Percentiles rank a stretch among this genome's conserved stretches.
phyloP scores from a whole-genome alignment of 2,329 filamentous ascomycete genomes.

The Penicillium sp. region DNA sequence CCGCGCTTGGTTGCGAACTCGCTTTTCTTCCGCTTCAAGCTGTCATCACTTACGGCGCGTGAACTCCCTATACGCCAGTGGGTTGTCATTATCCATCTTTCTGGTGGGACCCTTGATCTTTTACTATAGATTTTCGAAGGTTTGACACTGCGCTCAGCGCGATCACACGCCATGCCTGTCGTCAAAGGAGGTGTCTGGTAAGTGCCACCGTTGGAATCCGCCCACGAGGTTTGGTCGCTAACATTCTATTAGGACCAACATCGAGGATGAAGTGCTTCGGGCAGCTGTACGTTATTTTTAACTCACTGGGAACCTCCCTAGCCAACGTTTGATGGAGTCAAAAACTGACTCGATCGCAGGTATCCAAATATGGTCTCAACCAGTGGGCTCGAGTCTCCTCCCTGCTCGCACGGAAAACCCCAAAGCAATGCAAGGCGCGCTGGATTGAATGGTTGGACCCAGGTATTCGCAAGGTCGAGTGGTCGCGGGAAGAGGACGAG shows the following conservation, averaged over 20 bases:
- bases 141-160: conserved; percentile 9
- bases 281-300: conserved; percentile 58
- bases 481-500: conserved; percentile 98
- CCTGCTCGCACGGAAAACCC: conserved; percentile 91
- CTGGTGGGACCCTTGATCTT: conserved; percentile 4
- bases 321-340: not conserved
- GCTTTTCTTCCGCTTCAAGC: conserved; percentile 25
- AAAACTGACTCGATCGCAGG: conserved; percentile 27
- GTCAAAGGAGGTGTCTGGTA: conserved; percentile 66
- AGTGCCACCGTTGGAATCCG: conserved; percentile 17
- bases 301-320: not conserved
- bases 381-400: conserved; percentile 99
- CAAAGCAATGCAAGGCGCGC: conserved; percentile 98
- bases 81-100: conserved; percentile 16
- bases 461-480: conserved; percentile 97
- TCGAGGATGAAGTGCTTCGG: conserved; percentile 94
- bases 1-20: conserved; percentile 29
- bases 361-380: conserved; percentile 92
- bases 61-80: conserved; percentile 19
- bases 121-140: not conserved
- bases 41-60: conserved; percentile 24
- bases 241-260: conserved; percentile 55
- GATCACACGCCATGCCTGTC: conserved; percentile 56
- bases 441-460: conserved; percentile 99
- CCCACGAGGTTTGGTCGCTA: conserved; percentile 16